Evolutionary conservation across 2,329 filamentous ascomycete species (phyloP).

Genomic region (Ascochyta viciae-villosae): DNA sequence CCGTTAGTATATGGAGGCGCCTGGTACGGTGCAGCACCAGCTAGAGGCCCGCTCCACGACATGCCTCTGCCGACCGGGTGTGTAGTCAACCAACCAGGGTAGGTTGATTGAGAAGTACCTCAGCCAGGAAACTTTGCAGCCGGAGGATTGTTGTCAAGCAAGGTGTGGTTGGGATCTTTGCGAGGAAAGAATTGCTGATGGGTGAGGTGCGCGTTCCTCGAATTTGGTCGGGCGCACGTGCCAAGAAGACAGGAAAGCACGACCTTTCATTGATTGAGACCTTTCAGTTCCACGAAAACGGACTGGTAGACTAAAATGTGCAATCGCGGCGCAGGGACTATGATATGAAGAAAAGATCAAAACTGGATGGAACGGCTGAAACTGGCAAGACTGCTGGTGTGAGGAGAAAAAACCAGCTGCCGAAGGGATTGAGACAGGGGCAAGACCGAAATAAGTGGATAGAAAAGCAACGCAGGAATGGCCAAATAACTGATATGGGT

Average conservation of each 20-base stretch:
- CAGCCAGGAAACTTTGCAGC: not conserved
- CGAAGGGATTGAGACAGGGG: not conserved
- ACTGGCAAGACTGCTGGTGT: conserved; percentile 24
- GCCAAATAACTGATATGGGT: not conserved
- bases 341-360: not conserved
- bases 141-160: not conserved
- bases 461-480: not conserved
- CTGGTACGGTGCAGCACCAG: conserved; percentile 44
- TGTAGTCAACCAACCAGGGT: not conserved
- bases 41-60: conserved; percentile 47
- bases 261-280: conserved; percentile 12
- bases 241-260: conserved; percentile 25
- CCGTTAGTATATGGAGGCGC: conserved; percentile 38
- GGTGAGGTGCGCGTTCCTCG: conserved; percentile 28
- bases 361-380: conserved; percentile 2
- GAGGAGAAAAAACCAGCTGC: not conserved
- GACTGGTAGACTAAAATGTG: conserved; percentile 1
- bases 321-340: not conserved
- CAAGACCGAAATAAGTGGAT: conserved; percentile 14
- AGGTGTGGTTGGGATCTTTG: conserved; percentile 6
- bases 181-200: conserved; percentile 23
- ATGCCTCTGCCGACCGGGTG: conserved; percentile 27
- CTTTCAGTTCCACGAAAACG: conserved; percentile 1
- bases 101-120: not conserved
- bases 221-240: conserved; percentile 40